Conservation (phyloP, 208 protist species). For the Acanthamoeba culbertsoni region DNA sequence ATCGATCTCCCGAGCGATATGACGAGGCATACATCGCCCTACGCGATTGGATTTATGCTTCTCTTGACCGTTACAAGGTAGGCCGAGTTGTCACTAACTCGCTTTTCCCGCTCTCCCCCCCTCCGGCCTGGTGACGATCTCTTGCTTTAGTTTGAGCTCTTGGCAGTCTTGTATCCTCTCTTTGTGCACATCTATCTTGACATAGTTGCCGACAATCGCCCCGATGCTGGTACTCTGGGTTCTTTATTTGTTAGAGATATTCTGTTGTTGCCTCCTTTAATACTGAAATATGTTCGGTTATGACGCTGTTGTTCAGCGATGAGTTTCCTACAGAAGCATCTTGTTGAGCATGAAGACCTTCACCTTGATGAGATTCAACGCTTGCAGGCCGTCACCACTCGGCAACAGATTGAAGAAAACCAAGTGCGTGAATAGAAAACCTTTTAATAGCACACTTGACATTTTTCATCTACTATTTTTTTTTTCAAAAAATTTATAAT, state of each 20-base stretch:
- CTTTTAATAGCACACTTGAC: neutral
- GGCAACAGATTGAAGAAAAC: constrained; percentile 39
- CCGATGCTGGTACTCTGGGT: constrained; percentile 49
- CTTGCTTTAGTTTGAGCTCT: constrained; percentile 71
- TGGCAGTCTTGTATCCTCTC: constrained; percentile 77
- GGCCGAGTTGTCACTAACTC: neutral
- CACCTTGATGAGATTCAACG: constrained; percentile 51
- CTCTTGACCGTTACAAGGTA: constrained; percentile 77
- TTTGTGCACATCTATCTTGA: constrained; percentile 84
- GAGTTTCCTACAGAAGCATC: constrained; percentile 14
- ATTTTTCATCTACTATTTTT: neutral
- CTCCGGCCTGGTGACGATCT: neutral
- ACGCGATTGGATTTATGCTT: constrained; percentile 76
- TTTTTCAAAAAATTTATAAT: neutral
- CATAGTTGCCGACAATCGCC: constrained; percentile 74
- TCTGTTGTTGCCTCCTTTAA: too few relatives aligned
- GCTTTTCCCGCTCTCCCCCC: neutral
- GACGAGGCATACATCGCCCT: constrained; percentile 69
- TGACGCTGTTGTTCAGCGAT: neutral
- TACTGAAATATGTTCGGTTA: neutral
- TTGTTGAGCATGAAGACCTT: constrained; percentile 12
- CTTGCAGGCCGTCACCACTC: constrained; percentile 6
- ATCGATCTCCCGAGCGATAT: constrained; percentile 60
- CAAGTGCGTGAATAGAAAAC: neutral
- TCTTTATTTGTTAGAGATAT: too few relatives aligned